phyloP scores from a whole-genome alignment of 768 basidiomycete genomes.

The Termitomyces sp. region DNA sequence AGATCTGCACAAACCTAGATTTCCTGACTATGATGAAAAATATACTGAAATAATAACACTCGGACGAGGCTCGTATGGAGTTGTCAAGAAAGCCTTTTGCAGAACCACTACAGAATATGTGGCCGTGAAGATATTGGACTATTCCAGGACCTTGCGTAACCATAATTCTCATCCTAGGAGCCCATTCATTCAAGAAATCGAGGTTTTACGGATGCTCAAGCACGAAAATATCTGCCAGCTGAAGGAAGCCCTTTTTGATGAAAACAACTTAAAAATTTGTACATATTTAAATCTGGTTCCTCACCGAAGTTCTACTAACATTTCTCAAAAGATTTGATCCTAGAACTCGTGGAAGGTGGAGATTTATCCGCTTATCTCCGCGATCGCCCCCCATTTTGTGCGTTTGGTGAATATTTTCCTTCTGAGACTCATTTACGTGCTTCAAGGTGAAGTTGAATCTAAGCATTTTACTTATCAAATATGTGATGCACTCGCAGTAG shows the following conservation, averaged over 20 bases:
- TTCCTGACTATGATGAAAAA: constrained; percentile 52
- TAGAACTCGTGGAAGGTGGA: constrained; percentile 84
- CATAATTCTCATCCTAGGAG: background rate
- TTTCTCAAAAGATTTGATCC: constrained; percentile 56
- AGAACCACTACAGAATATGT: constrained; percentile 64
- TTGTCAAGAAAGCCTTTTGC: constrained; percentile 77
- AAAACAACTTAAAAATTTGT: constrained; percentile 54
- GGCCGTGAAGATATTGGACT: constrained; percentile 85
- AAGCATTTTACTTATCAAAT: constrained; percentile 76
- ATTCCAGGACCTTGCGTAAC: constrained; percentile 28
- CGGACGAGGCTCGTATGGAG: constrained; percentile 89
- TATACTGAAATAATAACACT: constrained; percentile 67
- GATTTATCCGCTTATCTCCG: constrained; percentile 81
- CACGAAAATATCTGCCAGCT: constrained; percentile 83
- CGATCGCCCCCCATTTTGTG: constrained; percentile 52
- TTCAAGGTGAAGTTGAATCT: constrained; percentile 46
- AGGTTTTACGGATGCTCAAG: constrained; percentile 66
- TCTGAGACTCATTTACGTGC: background rate
- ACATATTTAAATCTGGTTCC: constrained; percentile 8
- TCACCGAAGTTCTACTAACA: background rate
- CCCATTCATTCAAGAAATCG: constrained; percentile 42
- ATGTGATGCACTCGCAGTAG: constrained; percentile 72
- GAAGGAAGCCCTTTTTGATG: constrained; percentile 62
- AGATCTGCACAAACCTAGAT: constrained; percentile 37
- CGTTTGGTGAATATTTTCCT: constrained; percentile 16